These are phyloP conservation scores for Phaffia rhodozyma DNA, from an alignment of 1,284 basidiomycete genomes.

Conservation along the genomic window DNA sequence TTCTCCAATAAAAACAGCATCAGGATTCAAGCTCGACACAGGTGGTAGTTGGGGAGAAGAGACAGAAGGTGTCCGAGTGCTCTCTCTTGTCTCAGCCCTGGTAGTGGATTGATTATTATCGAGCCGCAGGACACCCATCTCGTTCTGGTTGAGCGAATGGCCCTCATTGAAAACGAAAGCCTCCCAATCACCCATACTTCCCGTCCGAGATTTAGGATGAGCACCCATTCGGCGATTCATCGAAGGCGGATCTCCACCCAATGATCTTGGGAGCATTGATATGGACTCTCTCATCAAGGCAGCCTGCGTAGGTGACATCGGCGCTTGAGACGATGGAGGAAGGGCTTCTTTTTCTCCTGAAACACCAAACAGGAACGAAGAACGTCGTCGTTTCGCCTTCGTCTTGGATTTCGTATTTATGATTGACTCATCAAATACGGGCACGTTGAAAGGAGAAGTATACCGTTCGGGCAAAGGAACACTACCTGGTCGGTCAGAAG, in stretches of 20 bases:
- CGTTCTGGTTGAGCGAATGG: too few relatives aligned
- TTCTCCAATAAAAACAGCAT: too few relatives aligned
- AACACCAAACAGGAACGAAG: not conserved
- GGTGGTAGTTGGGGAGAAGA: too few relatives aligned
- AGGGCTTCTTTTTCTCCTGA: not conserved
- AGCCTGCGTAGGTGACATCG: not conserved
- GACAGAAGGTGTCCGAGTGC: too few relatives aligned
- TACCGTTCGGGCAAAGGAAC: not conserved
- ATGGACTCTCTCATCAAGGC: constrained; percentile 11
- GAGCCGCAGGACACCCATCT: too few relatives aligned
- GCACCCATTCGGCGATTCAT: not conserved
- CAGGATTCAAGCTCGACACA: too few relatives aligned
- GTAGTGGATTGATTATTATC: too few relatives aligned
- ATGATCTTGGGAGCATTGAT: constrained; percentile 11
- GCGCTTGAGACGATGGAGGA: not conserved
- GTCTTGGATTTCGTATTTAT: not conserved
- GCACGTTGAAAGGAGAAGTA: constrained; percentile 2
- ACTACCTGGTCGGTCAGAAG: not conserved
- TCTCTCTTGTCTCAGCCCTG: too few relatives aligned
- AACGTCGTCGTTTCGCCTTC: constrained; percentile 5
- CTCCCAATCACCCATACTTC: constrained; percentile 17
- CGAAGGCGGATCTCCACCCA: constrained; percentile 11
- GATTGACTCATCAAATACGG: not conserved
- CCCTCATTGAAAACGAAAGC: constrained; percentile 9
- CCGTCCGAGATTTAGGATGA: constrained; percentile 6